Conservation (phyloP, 2,329 filamentous ascomycete genomes). For the Ilyonectria mors-panacis region DNA sequence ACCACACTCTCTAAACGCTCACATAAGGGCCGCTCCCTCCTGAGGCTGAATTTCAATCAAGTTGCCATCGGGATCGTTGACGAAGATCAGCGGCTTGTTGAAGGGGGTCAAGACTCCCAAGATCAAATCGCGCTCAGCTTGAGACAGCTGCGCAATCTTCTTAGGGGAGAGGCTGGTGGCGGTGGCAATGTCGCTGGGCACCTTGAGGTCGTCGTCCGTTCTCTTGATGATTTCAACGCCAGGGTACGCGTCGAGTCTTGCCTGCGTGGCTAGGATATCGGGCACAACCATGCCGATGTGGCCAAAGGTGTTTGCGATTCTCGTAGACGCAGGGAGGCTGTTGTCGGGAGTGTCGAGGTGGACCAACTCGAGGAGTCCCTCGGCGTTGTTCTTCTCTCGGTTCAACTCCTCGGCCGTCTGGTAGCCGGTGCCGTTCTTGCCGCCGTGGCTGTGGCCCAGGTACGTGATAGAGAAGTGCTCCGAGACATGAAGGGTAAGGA, state of each 20-base stretch:
- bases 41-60: conserved; percentile 45
- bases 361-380: conserved; percentile 53
- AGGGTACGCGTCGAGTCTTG: conserved; percentile 38
- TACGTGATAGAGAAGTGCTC: conserved; percentile 52
- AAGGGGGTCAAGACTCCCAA: conserved; percentile 22
- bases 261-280: conserved; percentile 48
- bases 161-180: conserved; percentile 31
- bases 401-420: conserved; percentile 53
- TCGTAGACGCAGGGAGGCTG: conserved; percentile 38
- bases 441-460: conserved; percentile 54
- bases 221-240: conserved; percentile 49
- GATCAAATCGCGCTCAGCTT: conserved; percentile 13
- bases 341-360: conserved; percentile 41
- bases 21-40: conserved; percentile 11
- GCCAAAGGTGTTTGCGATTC: conserved; percentile 50
- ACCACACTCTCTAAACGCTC: too few relatives aligned
- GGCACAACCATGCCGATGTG: conserved; percentile 56
- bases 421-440: conserved; percentile 56
- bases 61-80: conserved; percentile 46
- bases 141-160: conserved; percentile 28
- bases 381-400: conserved; percentile 53
- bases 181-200: conserved; percentile 29
- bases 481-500: conserved; percentile 52
- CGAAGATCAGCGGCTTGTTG: conserved; percentile 37
- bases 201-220: conserved; percentile 35